Evolutionary conservation across 2,329 filamentous ascomycete species (phyloP).

Genomic region (Xylariales sp.): DNA sequence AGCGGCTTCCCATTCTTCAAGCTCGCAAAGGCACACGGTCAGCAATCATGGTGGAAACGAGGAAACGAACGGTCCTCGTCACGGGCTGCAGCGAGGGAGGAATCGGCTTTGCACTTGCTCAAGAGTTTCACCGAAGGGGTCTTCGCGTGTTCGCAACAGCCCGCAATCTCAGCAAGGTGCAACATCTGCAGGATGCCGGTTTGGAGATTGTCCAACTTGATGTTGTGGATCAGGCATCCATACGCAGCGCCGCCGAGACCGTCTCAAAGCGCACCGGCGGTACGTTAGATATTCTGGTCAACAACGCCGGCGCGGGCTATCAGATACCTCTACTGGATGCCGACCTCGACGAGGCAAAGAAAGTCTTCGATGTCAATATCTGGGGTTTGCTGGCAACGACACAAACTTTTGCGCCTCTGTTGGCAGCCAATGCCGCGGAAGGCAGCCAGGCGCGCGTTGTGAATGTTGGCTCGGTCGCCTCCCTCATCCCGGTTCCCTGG

Average conservation of each 20-base stretch:
- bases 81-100: conserved; percentile 35
- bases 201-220: conserved; percentile 36
- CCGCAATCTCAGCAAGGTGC: conserved; percentile 28
- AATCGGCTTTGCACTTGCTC: conserved; percentile 35
- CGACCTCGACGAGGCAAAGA: conserved; percentile 21
- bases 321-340: conserved; percentile 29
- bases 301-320: conserved; percentile 35
- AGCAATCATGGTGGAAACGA: conserved; percentile 3
- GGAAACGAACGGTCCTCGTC: conserved; percentile 8
- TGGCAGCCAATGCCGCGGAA: conserved; percentile 26
- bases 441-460: conserved; percentile 24
- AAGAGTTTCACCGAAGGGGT: conserved; percentile 31
- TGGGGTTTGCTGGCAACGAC: conserved; percentile 34
- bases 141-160: conserved; percentile 37
- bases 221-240: conserved; percentile 30
- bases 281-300: conserved; percentile 37
- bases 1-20: too few species aligned
- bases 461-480: conserved; percentile 36
- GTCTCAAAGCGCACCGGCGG: conserved; percentile 30
- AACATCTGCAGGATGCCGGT: conserved; percentile 24
- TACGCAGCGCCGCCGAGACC: conserved; percentile 24
- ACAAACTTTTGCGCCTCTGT: conserved; percentile 32
- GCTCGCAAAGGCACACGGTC: too few species aligned
- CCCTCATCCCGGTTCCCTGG: conserved; percentile 28
- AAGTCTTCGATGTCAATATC: conserved; percentile 13